phyloP scores from a whole-genome alignment of 352 stramenopile species.

The Phytophthora hybrid region DNA sequence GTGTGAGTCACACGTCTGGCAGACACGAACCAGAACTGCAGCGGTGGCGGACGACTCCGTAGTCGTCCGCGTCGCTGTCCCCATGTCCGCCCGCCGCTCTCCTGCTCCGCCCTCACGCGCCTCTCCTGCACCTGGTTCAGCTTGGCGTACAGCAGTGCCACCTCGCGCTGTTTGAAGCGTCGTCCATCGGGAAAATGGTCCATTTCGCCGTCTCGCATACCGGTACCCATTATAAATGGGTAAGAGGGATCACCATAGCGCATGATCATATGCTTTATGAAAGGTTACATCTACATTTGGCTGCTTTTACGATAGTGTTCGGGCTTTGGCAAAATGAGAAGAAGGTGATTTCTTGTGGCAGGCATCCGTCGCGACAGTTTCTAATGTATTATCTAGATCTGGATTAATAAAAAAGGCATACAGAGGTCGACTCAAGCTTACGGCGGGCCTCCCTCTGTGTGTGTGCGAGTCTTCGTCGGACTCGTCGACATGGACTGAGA shows the following conservation, averaged over 20 bases:
- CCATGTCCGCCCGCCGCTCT: slow-evolving; percentile 34
- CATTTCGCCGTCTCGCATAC: slow-evolving; percentile 27
- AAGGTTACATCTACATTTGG: too few relatives aligned
- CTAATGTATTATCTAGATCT: slow-evolving; percentile 33
- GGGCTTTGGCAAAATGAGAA: background rate
- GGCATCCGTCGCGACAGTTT: slow-evolving; percentile 14
- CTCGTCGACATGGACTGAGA: slow-evolving; percentile 5
- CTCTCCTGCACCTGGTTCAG: slow-evolving; percentile 86
- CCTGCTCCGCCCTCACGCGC: slow-evolving; percentile 74
- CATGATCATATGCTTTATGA: too few relatives aligned
- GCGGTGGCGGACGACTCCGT: slow-evolving; percentile 42
- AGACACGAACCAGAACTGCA: too few relatives aligned
- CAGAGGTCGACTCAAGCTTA: background rate
- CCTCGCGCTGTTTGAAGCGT: slow-evolving; percentile 80
- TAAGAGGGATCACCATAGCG: too few relatives aligned
- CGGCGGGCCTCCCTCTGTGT: slow-evolving; percentile 14
- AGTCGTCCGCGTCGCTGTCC: slow-evolving; percentile 35
- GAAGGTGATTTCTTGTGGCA: background rate
- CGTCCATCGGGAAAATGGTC: too few relatives aligned
- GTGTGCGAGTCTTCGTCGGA: slow-evolving; percentile 11
- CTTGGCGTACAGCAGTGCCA: slow-evolving; percentile 80
- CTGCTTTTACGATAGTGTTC: background rate
- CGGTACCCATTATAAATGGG: background rate
- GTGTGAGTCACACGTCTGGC: too few relatives aligned
- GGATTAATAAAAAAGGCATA: slow-evolving; percentile 37